Percentiles rank a stretch among this genome's conserved stretches.
These are phyloP conservation scores for Dentipellis sp. DNA, from an alignment of 768 basidiomycete species.

Conservation along the genomic window DNA sequence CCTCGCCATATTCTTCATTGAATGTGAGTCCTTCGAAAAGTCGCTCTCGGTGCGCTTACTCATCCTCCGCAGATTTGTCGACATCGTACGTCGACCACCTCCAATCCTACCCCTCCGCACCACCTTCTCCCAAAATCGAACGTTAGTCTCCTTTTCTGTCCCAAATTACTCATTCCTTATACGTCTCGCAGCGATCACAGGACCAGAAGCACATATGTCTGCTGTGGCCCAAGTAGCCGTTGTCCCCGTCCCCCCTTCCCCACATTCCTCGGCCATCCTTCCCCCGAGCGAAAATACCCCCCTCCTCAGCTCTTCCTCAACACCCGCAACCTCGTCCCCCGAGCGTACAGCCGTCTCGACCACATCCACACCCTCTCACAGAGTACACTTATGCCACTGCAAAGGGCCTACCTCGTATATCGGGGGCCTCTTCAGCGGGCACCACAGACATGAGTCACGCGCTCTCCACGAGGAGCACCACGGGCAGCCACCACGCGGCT, in stretches of 20 bases:
- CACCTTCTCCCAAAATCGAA: constrained; percentile 16
- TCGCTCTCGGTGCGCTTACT: background rate
- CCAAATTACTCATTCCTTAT: background rate
- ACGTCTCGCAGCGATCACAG: background rate
- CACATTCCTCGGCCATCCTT: background rate
- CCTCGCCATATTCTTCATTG: constrained; percentile 65
- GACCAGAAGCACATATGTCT: background rate
- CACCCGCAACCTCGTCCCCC: background rate
- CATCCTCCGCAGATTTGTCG: constrained; percentile 45
- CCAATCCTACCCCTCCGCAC: constrained; percentile 46
- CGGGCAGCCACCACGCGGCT: constrained; percentile 3
- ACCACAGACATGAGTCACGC: constrained; percentile 26
- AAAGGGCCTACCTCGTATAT: background rate
- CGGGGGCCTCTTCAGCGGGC: constrained; percentile 22
- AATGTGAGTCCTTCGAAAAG: constrained; percentile 43
- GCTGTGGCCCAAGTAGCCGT: background rate
- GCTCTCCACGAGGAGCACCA: constrained; percentile 19
- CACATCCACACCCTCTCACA: background rate
- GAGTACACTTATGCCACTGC: too few species aligned
- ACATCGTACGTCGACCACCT: constrained; percentile 68
- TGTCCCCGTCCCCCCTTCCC: background rate
- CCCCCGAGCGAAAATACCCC: background rate
- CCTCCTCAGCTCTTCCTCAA: background rate
- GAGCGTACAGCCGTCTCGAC: background rate
- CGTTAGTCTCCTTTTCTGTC: constrained; percentile 1